A percentile compares a stretch with the other conserved stretches of the same genome.
These are phyloP conservation scores for Debaryomyces prosopidis DNA, from an alignment of 805 yeast genomes.

Conservation along the genomic window DNA sequence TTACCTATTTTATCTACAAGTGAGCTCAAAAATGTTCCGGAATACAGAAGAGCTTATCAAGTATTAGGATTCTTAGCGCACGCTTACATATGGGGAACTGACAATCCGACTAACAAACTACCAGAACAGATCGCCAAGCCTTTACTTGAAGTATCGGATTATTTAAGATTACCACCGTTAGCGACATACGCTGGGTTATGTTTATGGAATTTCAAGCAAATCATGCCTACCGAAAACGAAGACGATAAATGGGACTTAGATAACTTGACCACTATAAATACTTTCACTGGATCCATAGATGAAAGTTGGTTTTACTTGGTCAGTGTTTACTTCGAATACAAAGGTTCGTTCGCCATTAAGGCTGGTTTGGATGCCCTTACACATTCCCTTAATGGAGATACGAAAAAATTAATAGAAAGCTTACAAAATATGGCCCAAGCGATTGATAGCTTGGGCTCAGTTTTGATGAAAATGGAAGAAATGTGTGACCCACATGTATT, in stretches of 20 bases:
- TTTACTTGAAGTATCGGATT: slow-evolving; percentile 54
- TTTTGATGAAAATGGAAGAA: slow-evolving; percentile 82
- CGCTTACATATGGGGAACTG: slow-evolving; percentile 87
- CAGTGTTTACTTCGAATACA: slow-evolving; percentile 80
- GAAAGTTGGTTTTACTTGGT: slow-evolving; percentile 94
- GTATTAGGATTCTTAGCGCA: slow-evolving; percentile 79
- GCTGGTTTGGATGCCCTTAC: slow-evolving; percentile 68
- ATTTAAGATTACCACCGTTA: slow-evolving; percentile 76
- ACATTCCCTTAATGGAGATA: slow-evolving; percentile 50
- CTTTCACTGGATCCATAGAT: slow-evolving; percentile 88
- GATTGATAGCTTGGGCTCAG: slow-evolving; percentile 71
- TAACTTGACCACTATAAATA: slow-evolving; percentile 73
- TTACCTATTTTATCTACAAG: slow-evolving; percentile 58
- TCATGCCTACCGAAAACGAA: slow-evolving; percentile 43
- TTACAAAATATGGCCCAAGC: slow-evolving; percentile 71
- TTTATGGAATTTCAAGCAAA: slow-evolving; percentile 81
- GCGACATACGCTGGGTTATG: slow-evolving; percentile 87
- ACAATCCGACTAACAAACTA: slow-evolving; percentile 56
- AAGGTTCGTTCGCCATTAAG: slow-evolving; percentile 70
- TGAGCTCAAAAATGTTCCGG: slow-evolving; percentile 43
- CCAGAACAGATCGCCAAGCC: slow-evolving; percentile 76
- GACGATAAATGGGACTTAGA: slow-evolving; percentile 53
- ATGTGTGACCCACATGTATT: slow-evolving; percentile 94
- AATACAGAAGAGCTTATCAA: slow-evolving; percentile 78
- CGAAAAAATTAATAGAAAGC: slow-evolving; percentile 38